Conservation (phyloP, 1,284 basidiomycete species). For the Stereum hirsutum region DNA sequence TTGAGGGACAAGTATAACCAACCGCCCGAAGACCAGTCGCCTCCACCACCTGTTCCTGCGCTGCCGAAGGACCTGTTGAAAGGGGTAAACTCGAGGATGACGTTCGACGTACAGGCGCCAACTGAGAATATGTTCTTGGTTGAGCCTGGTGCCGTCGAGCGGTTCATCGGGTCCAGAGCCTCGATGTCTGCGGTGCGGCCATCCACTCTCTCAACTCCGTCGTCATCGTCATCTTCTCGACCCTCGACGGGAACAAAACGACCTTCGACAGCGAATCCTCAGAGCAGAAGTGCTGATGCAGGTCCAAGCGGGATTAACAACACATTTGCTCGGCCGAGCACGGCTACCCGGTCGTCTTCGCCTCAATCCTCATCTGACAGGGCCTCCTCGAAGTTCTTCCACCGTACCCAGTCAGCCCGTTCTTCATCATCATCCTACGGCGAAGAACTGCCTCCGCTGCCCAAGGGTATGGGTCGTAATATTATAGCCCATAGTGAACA, state of each 20-base stretch:
- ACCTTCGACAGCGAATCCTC: conserved; percentile 1
- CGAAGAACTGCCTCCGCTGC: conserved; percentile 32
- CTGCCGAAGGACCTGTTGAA: conserved; percentile 33
- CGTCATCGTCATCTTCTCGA: not conserved
- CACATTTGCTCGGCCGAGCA: conserved; percentile 31
- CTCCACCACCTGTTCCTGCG: conserved; percentile 52
- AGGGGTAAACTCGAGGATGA: conserved; percentile 12
- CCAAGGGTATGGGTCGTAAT: conserved; percentile 26
- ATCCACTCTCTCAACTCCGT: conserved; percentile 7
- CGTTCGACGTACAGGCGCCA: conserved; percentile 16
- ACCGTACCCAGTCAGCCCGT: conserved; percentile 33
- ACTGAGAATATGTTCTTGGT: conserved; percentile 5
- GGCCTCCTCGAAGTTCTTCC: conserved; percentile 42
- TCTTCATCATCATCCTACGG: conserved; percentile 52
- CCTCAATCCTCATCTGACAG: conserved; percentile 49
- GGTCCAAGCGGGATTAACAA: not conserved
- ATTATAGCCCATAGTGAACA: conserved; percentile 47
- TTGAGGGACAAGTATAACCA: conserved; percentile 45
- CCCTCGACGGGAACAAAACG: not conserved
- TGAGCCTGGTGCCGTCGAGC: conserved; percentile 10
- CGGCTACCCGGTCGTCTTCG: conserved; percentile 36
- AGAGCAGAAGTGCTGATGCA: conserved; percentile 1
- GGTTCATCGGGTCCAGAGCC: conserved; percentile 22
- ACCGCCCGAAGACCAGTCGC: conserved; percentile 8
- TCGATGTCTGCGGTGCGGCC: conserved; percentile 21